These are phyloP conservation scores for Candida sphagnicola DNA, from an alignment of 805 yeast genomes.

Conservation along the genomic window DNA sequence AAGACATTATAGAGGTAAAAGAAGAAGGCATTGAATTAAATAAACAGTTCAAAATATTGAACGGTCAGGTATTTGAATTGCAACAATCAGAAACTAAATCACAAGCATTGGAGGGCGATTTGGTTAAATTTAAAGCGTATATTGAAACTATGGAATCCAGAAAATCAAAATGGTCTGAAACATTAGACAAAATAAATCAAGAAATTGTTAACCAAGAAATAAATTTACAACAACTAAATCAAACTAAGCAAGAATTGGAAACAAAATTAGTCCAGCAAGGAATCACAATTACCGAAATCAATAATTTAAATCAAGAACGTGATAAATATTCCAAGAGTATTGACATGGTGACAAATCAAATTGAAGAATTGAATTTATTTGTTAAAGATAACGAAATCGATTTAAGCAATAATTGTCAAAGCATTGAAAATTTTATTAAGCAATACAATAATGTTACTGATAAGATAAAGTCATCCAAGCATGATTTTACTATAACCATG, in stretches of 20 bases:
- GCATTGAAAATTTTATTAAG: slow-evolving; percentile 48
- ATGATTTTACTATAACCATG: slow-evolving; percentile 39
- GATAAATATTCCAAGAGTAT: slow-evolving; percentile 53
- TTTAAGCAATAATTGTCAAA: slow-evolving; percentile 46
- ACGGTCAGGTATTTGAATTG: slow-evolving; percentile 43
- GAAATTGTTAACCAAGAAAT: slow-evolving; percentile 47
- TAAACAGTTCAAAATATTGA: slow-evolving; percentile 36
- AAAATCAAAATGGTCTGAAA: slow-evolving; percentile 59
- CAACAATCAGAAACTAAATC: slow-evolving; percentile 53
- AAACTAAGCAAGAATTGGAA: slow-evolving; percentile 37
- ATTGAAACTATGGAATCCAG: slow-evolving; percentile 63
- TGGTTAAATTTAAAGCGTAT: slow-evolving; percentile 66
- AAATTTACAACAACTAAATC: slow-evolving; percentile 38
- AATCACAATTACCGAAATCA: slow-evolving; percentile 58
- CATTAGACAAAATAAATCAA: slow-evolving; percentile 50
- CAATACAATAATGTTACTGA: slow-evolving; percentile 55
- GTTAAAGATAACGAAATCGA: slow-evolving; percentile 48
- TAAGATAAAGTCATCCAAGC: slow-evolving; percentile 32
- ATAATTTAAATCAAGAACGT: slow-evolving; percentile 57
- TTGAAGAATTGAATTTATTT: slow-evolving; percentile 43
- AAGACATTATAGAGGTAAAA: slow-evolving; percentile 40
- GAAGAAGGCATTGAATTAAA: slow-evolving; percentile 38
- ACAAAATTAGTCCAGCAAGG: slow-evolving; percentile 48
- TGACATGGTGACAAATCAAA: slow-evolving; percentile 39
- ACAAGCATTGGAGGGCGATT: slow-evolving; percentile 65